These are phyloP conservation scores for Trametes polyzona DNA, from an alignment of 1,284 basidiomycete species.

Conservation along the genomic window DNA sequence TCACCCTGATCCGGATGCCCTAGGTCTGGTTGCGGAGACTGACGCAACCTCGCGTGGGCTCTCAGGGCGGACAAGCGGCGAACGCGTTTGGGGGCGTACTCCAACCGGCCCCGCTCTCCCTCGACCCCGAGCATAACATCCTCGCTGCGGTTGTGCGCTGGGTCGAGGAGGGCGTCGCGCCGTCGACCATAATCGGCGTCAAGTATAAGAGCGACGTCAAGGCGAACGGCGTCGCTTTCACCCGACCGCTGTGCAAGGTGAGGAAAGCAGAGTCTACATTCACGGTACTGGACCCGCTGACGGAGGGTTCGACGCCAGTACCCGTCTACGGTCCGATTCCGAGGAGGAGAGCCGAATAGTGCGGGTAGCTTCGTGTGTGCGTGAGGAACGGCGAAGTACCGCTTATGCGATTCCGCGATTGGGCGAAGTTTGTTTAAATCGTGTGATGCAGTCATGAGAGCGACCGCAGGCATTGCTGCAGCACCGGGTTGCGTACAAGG, in stretches of 20 bases:
- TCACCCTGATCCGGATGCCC: too few species aligned
- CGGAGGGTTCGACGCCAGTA: conserved; percentile 4
- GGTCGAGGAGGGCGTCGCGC: conserved; percentile 41
- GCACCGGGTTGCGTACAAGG: too few species aligned
- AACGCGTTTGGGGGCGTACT: conserved; percentile 26
- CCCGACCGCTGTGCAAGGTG: conserved; percentile 28
- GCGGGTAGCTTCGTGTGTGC: conserved; percentile 2
- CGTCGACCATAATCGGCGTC: conserved; percentile 34
- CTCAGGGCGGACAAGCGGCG: conserved; percentile 28
- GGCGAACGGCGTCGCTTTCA: conserved; percentile 23
- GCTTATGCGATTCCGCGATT: too few species aligned
- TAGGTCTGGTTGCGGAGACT: too few species aligned
- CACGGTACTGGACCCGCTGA: not conserved
- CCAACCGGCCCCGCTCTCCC: conserved; percentile 21
- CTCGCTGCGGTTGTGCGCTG: conserved; percentile 42
- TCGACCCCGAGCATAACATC: conserved; percentile 37
- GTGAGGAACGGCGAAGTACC: too few species aligned
- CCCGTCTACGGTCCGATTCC: conserved; percentile 13
- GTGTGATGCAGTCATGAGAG: not conserved
- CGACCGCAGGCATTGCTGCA: too few species aligned
- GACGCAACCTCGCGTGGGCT: too few species aligned
- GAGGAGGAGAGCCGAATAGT: conserved; percentile 13
- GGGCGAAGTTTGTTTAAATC: too few species aligned
- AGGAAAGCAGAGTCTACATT: not conserved
- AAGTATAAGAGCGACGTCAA: conserved; percentile 22